Base-by-base conservation (phyloP, 1,284 basidiomycete genomes). In the Ustanciosporium gigantosporum region DNA sequence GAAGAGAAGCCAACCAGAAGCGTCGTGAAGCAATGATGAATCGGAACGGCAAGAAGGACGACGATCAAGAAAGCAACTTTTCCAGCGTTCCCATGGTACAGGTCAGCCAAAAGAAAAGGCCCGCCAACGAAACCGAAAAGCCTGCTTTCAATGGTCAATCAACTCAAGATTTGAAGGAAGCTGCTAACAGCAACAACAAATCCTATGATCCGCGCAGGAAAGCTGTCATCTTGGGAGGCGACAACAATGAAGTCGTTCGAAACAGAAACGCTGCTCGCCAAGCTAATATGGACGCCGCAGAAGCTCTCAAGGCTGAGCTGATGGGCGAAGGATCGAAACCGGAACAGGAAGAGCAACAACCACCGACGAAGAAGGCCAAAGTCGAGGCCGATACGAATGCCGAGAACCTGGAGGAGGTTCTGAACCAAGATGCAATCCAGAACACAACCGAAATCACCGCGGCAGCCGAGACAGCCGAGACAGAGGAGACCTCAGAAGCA, bases 261-360 rank as follows among this genome's bases (percentile, higher is more conserved):
- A 59, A 73, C 31, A 68, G 67, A 19, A 64, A 66, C 16, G 65
- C 71, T 23, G 70, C 70, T 7, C 52, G 93, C 49, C 88, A 95
- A 85, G 94, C 93, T 14, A 97, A 98, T 76, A 86, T 96, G 84
- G 90, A 86, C 80, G 94, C 94, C 35, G 93, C 92, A 48, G 90
- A 96, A 75, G 85, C 88, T 76, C 82, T 98, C 67, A 93, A 91
- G 80, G 92, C 91, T 41, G 90, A 97, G 79, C 80, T 98, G 62
- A 84, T 86, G 53, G 87, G 87, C 29, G 46, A 23, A 23, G 16
- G n/a, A 11, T 35, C 34, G 3, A 79, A 86, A 44, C 74, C 82
- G 43, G 85, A 50, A 25, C n/a, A n/a, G n/a, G 46, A 41, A 32
- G 24, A 34, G 21, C 41, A 38, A 19, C 31, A 61, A 37, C 43